Base-by-base conservation (phyloP, 129 eudicot genomes). In the Saposhnikovia divaricata region DNA sequence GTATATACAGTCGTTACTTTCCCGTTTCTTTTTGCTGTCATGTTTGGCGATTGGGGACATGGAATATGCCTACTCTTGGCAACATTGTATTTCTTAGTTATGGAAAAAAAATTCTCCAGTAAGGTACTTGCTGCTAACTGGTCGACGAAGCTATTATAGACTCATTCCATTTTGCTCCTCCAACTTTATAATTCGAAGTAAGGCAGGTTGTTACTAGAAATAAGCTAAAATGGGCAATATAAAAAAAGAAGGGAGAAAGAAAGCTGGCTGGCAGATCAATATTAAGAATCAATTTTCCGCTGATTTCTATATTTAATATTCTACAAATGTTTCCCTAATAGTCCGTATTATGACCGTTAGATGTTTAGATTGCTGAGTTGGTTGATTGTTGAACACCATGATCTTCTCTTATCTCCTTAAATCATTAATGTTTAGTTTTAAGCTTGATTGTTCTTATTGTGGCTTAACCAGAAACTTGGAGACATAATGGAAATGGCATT, bases 31-130 rank as follows among this genome's bases (percentile, higher is more conserved):
- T 95, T 95, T 79, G 99, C 99, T 14, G 99, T 95, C 80, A 95
- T 95, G 99, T 95, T 95, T 90, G 99, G 99, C 75, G 99, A 95
- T 78, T 95, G 99, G 99, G 99, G 99, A 77, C 99, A 95, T 83
- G 99, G 99, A 27, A 87, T 95, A 87, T 95, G 99, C 88, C 84
- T 95, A 39, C 81, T 95, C 39, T 85, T 90, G 78, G 97, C 89
- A 45, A 81, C 91, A 40, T 82, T 86, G 82, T 87, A 72, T 73
- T 84, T 95, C 66, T 84, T 95, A 79, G 31, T 83, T 80, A 89
- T 85, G 83, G 99, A 95, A 76, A 92, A 88, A 85, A 95, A 95
- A 85, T 87, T 86, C 61, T 84, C 87, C 40, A 89, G 89, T 84
- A 93, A 92, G 99, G 97, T 92, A 86, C 80, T 55, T 74, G 44